These are phyloP conservation scores for Rhodotorula sp. DNA, from an alignment of 1,284 basidiomycete species.

Conservation along the genomic window DNA sequence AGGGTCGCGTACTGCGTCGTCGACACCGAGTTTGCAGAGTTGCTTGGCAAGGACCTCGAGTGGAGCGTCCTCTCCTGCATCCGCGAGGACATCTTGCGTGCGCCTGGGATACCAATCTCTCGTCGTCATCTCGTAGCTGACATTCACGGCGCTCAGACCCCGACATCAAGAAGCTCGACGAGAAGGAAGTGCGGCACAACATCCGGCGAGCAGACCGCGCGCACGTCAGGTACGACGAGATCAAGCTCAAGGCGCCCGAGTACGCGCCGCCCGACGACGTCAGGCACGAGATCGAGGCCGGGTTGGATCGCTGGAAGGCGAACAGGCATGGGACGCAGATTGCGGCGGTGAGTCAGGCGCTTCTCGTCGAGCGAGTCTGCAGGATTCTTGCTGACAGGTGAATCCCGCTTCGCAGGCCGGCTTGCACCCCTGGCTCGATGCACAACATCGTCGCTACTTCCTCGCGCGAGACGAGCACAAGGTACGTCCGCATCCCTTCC, in stretches of 20 bases:
- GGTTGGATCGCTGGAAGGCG: constrained; percentile 27
- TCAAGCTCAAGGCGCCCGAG: constrained; percentile 24
- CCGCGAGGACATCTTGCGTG: constrained; percentile 26
- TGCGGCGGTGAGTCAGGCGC: constrained; percentile 23
- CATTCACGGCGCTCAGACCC: constrained; percentile 13
- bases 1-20: constrained; percentile 30
- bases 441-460: constrained; percentile 31
- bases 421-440: constrained; percentile 33
- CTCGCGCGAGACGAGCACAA: constrained; percentile 29
- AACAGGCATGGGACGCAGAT: constrained; percentile 32
- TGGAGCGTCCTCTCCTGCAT: constrained; percentile 37
- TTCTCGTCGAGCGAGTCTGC: neutral
- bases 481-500: constrained; percentile 2
- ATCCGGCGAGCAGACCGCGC: constrained; percentile 21
- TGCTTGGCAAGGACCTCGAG: constrained; percentile 23
- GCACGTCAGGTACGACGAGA: constrained; percentile 29
- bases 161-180: constrained; percentile 33
- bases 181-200: constrained; percentile 35
- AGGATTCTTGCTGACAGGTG: no score
- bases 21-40: constrained; percentile 26
- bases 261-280: constrained; percentile 14
- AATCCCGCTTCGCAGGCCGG: constrained; percentile 20
- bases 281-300: constrained; percentile 28
- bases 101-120: no score
- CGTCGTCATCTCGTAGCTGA: no score